phyloP scores from a whole-genome alignment of 352 stramenopile species.

The Globisporangium recalcitrans region DNA sequence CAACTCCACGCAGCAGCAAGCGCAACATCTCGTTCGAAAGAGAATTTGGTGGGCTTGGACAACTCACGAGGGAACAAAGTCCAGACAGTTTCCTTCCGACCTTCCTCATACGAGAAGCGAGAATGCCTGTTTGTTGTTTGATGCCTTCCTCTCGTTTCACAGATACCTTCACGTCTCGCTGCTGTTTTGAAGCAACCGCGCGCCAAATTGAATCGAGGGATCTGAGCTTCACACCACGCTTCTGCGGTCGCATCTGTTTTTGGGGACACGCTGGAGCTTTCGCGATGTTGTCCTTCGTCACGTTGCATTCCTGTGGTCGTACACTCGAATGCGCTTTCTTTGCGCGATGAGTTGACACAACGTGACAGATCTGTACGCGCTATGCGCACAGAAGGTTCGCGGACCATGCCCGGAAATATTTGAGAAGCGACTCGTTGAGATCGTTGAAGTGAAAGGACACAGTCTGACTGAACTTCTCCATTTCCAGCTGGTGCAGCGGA shows the following conservation, averaged over 20 bases:
- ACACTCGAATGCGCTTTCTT: neutral
- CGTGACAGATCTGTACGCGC: neutral
- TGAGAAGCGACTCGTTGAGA: neutral
- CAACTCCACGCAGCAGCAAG: neutral
- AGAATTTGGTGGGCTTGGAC: neutral
- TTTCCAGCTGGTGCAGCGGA: conserved; percentile 1
- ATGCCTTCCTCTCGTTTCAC: neutral
- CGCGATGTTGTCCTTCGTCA: neutral
- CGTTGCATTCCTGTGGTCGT: conserved; percentile 7
- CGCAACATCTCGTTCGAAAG: neutral
- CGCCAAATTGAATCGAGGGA: neutral
- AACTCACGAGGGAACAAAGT: neutral
- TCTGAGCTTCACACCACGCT: neutral
- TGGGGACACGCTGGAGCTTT: conserved; percentile 2
- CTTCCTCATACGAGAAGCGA: neutral
- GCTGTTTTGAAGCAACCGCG: neutral
- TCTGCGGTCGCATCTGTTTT: neutral
- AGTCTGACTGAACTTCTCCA: neutral
- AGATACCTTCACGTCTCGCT: neutral
- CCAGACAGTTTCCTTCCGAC: neutral
- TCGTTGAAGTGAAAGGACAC: conserved; percentile 7
- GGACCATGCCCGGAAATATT: neutral
- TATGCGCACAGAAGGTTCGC: neutral
- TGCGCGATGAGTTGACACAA: neutral
- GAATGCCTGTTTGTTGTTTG: neutral